phyloP scores from a whole-genome alignment of 2,329 filamentous ascomycete species.

The Botrytis sinoallii region DNA sequence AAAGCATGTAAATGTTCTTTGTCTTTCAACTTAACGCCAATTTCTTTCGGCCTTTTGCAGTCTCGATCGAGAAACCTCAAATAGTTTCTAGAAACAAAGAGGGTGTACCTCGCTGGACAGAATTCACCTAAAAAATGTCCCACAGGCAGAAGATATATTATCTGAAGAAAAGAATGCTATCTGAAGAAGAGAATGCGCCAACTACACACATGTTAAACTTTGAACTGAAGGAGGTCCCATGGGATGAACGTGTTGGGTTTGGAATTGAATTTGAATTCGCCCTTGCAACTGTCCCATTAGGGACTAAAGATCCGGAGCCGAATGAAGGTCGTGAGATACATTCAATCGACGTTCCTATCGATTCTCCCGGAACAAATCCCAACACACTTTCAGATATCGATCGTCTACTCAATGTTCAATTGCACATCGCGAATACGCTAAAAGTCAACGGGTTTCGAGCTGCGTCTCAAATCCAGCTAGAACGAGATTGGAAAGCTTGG shows the following conservation, averaged over 20 bases:
- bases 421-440: conserved; percentile 11
- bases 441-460: not conserved
- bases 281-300: conserved; percentile 19
- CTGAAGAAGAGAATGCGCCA: too few species aligned
- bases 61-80: not conserved
- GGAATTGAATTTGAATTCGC: conserved; percentile 30
- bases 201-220: conserved; percentile 1
- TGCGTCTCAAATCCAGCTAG: conserved; percentile 13
- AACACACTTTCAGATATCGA: conserved; percentile 1
- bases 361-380: not conserved
- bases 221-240: not conserved
- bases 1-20: not conserved
- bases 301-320: conserved; percentile 19
- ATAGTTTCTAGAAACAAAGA: not conserved
- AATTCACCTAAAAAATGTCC: not conserved
- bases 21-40: not conserved
- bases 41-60: not conserved
- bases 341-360: not conserved
- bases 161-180: not conserved
- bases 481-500: conserved; percentile 1
- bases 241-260: conserved; percentile 24
- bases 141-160: not conserved
- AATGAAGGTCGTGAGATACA: conserved; percentile 13
- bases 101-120: not conserved
- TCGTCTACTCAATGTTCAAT: conserved; percentile 9